Percentiles rank a stretch among this genome's conserved stretches.
phyloP scores from a whole-genome alignment of 345 rosid genomes.

The Orychophragmus violaceus region DNA sequence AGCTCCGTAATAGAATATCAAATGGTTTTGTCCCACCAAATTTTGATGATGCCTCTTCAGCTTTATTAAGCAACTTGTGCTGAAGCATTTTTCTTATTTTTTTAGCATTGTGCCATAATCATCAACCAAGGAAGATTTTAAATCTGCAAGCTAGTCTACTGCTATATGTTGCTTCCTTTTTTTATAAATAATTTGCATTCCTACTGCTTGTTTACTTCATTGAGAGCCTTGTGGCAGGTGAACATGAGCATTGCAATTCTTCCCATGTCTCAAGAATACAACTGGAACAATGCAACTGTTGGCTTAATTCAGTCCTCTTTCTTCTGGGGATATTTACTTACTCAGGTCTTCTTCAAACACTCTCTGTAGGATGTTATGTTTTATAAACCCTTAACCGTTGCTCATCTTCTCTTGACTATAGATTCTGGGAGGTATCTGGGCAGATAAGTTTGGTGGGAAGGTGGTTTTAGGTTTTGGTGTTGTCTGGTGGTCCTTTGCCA shows the following conservation, averaged over 20 bases:
- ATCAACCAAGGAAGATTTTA: constrained; percentile 17
- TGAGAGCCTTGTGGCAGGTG: constrained; percentile 46
- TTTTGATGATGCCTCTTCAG: background rate
- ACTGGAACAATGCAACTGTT: constrained; percentile 94
- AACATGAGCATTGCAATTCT: constrained; percentile 99
- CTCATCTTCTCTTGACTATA: constrained; percentile 29
- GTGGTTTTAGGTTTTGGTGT: constrained; percentile 90
- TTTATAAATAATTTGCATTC: background rate
- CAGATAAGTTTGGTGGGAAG: constrained; percentile 94
- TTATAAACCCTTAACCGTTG: background rate
- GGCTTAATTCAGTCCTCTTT: constrained; percentile 97
- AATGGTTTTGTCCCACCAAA: constrained; percentile 12
- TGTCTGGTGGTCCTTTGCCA: constrained; percentile 93
- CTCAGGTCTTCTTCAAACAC: constrained; percentile 55
- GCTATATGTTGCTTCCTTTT: constrained; percentile 69
- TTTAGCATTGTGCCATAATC: constrained; percentile 23
- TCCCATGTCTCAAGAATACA: constrained; percentile 92
- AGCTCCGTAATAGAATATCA: constrained; percentile 1
- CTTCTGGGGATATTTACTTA: constrained; percentile 98
- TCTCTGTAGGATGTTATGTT: background rate
- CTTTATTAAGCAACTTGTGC: constrained; percentile 5
- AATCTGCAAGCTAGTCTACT: constrained; percentile 27
- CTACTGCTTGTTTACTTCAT: background rate
- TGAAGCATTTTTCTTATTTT: background rate
- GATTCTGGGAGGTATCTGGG: constrained; percentile 98